Conservation (phyloP, 768 basidiomycete genomes). For the Boletus reticulatus region DNA sequence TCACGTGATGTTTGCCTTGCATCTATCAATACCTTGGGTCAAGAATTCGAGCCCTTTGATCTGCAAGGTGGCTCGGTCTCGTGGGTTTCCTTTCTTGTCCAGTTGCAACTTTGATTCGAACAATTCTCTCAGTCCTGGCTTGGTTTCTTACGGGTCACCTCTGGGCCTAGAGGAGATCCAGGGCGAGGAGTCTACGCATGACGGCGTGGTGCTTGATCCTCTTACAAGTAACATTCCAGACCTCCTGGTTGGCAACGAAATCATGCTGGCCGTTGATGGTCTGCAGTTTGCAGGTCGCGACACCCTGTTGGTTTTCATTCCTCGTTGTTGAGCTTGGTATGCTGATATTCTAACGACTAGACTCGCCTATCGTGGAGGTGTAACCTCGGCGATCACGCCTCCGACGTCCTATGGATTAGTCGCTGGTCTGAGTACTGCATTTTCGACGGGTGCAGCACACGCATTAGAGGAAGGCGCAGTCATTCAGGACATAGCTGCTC, state of each 20-base stretch:
- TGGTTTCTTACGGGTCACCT: constrained; percentile 40
- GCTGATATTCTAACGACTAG: constrained; percentile 36
- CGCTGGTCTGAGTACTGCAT: constrained; percentile 56
- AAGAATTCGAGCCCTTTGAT: constrained; percentile 45
- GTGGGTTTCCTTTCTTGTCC: constrained; percentile 29
- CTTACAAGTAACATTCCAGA: constrained; percentile 32
- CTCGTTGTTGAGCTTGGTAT: not conserved
- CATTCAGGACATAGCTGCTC: constrained; percentile 54
- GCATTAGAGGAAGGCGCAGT: constrained; percentile 57
- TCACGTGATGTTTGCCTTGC: constrained; percentile 25
- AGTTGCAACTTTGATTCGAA: not conserved
- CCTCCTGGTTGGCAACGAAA: constrained; percentile 34
- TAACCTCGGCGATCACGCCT: constrained; percentile 58
- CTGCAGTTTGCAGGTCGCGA: constrained; percentile 63
- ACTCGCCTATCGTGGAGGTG: constrained; percentile 63
- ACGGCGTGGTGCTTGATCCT: constrained; percentile 53
- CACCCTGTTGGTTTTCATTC: constrained; percentile 41
- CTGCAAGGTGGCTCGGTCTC: constrained; percentile 64
- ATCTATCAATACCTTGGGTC: constrained; percentile 6
- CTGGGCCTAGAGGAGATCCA: constrained; percentile 58
- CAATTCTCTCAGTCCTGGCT: constrained; percentile 39
- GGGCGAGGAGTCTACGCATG: constrained; percentile 52
- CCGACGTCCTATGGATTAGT: constrained; percentile 53
- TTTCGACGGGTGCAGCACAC: constrained; percentile 54
- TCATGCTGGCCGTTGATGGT: constrained; percentile 70